These are phyloP conservation scores for Harringtonia lauricola DNA, from an alignment of 2,329 filamentous ascomycete species.

Conservation along the genomic window DNA sequence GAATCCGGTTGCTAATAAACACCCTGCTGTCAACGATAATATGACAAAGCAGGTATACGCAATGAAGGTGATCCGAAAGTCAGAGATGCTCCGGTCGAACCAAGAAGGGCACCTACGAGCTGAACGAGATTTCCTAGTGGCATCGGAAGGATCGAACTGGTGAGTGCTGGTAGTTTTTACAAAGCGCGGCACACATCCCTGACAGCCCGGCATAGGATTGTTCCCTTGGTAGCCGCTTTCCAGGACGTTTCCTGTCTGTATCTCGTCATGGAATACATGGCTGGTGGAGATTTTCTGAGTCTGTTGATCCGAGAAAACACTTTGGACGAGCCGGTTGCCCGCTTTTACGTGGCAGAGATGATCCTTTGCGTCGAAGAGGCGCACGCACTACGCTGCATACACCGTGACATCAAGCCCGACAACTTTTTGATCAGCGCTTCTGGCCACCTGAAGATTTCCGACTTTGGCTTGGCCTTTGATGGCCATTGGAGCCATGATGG, in stretches of 20 bases:
- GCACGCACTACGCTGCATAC: conserved; percentile 80
- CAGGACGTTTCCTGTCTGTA: conserved; percentile 79
- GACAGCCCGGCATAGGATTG: too few relatives aligned
- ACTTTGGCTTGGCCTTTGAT: conserved; percentile 92
- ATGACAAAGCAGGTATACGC: conserved; percentile 58
- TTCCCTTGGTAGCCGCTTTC: conserved; percentile 79
- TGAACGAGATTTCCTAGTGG: conserved; percentile 83
- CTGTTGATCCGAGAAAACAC: conserved; percentile 77
- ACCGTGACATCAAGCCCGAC: conserved; percentile 93
- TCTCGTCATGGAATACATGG: conserved; percentile 97
- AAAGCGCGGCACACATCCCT: too few relatives aligned
- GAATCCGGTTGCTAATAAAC: conserved; percentile 20
- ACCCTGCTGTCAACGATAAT: not conserved
- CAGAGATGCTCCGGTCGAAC: conserved; percentile 78
- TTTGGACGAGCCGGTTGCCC: conserved; percentile 65
- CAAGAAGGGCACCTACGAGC: conserved; percentile 90
- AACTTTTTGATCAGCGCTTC: conserved; percentile 87
- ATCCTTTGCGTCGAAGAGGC: conserved; percentile 88
- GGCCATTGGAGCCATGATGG: conserved; percentile 92
- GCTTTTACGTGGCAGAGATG: conserved; percentile 93
- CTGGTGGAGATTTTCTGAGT: conserved; percentile 87
- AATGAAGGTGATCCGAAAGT: conserved; percentile 96
- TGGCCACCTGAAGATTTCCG: conserved; percentile 88
- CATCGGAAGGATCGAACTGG: conserved; percentile 79
- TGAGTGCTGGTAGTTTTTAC: conserved; percentile 20